A percentile compares a stretch with the other conserved stretches of the same genome.
phyloP scores from a whole-genome alignment of 2,329 filamentous ascomycete species.

The Fusarium nisikadoi region DNA sequence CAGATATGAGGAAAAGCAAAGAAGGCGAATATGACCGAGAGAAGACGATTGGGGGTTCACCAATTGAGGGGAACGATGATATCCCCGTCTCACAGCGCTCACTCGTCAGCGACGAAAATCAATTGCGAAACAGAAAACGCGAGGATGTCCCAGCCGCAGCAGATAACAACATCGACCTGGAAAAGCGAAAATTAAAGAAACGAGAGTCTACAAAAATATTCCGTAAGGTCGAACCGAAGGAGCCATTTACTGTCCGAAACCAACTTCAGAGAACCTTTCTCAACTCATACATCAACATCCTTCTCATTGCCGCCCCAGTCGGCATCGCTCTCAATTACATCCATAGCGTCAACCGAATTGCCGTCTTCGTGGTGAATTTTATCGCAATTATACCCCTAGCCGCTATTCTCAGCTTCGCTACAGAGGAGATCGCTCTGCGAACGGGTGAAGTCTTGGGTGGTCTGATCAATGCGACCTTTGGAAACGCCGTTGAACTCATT shows the following conservation, averaged over 20 bases:
- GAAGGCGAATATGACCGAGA: slow-evolving; percentile 24
- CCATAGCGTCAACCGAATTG: slow-evolving; percentile 63
- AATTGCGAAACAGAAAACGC: slow-evolving; percentile 48
- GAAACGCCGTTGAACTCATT: slow-evolving; percentile 91
- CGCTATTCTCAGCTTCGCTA: slow-evolving; percentile 86
- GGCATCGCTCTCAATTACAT: slow-evolving; percentile 81
- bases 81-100: slow-evolving; percentile 34
- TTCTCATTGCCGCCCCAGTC: slow-evolving; percentile 80
- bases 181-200: slow-evolving; percentile 50
- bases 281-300: slow-evolving; percentile 86
- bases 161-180: slow-evolving; percentile 30
- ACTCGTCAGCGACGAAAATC: slow-evolving; percentile 32
- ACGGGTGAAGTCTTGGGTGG: slow-evolving; percentile 89
- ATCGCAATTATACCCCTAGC: slow-evolving; percentile 92
- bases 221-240: slow-evolving; percentile 60
- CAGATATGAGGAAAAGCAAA: slow-evolving; percentile 24
- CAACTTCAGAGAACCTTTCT: slow-evolving; percentile 81
- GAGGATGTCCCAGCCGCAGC: slow-evolving; percentile 31
- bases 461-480: slow-evolving; percentile 89
- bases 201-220: slow-evolving; percentile 57
- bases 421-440: slow-evolving; percentile 86
- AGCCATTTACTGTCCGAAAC: slow-evolving; percentile 68
- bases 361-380: slow-evolving; percentile 90
- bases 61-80: slow-evolving; percentile 35
- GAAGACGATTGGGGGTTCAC: slow-evolving; percentile 26